Percentiles rank a stretch among this genome's conserved stretches.
These are phyloP conservation scores for Penicillium fuscoglaucum DNA, from an alignment of 2,329 filamentous ascomycete genomes.

Conservation along the genomic window DNA sequence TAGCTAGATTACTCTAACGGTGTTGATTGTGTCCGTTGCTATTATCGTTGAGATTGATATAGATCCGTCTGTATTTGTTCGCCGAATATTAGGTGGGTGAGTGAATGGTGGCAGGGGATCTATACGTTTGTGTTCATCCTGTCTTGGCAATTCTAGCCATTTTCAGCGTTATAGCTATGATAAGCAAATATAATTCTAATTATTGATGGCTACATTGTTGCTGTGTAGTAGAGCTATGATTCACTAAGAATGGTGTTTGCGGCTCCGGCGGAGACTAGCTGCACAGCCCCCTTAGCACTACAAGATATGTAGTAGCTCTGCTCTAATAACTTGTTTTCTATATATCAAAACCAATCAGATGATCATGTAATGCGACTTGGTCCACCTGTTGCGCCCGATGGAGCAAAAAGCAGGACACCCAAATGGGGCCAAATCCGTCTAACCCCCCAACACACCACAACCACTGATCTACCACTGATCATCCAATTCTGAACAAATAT, in stretches of 20 bases:
- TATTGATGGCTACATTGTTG: neutral
- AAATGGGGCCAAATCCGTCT: neutral
- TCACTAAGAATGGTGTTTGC: neutral
- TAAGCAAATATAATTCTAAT: neutral
- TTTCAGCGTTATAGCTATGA: neutral
- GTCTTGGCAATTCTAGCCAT: neutral
- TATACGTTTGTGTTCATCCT: neutral
- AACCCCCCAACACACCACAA: neutral
- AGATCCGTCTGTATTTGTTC: neutral
- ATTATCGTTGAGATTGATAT: slow-evolving; percentile 22
- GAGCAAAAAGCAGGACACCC: neutral
- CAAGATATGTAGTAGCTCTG: neutral
- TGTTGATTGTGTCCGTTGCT: slow-evolving; percentile 20
- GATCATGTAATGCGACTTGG: neutral
- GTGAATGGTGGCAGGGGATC: neutral
- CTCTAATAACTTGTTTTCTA: neutral
- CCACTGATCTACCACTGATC: neutral
- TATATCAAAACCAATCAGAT: neutral
- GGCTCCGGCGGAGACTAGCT: neutral
- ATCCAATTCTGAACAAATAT: neutral
- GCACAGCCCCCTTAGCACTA: neutral
- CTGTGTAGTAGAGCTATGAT: neutral
- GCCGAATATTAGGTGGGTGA: neutral
- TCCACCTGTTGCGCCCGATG: neutral
- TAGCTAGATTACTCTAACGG: slow-evolving; percentile 19